phyloP scores from a whole-genome alignment of 768 basidiomycete species.

The Boletus sp. region DNA sequence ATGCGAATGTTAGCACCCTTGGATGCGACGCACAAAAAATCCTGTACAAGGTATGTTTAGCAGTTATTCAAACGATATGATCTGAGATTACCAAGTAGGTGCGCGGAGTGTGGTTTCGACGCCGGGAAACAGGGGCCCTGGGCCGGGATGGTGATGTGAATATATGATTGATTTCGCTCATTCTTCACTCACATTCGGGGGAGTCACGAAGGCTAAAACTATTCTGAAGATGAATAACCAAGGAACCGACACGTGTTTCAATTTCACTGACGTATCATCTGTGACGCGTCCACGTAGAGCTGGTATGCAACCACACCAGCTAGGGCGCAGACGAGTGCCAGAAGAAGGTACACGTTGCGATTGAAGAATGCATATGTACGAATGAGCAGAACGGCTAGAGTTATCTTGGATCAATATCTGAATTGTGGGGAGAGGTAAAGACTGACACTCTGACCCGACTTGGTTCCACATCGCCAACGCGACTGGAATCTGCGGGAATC shows the following conservation, averaged over 20 bases:
- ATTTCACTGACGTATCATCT: conserved; percentile 63
- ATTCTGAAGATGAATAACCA: conserved; percentile 10
- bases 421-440: not conserved
- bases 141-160: conserved; percentile 29
- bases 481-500: conserved; percentile 59
- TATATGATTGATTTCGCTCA: not conserved
- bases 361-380: conserved; percentile 87
- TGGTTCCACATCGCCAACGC: conserved; percentile 86
- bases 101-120: conserved; percentile 80
- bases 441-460: conserved; percentile 73
- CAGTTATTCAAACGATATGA: not conserved
- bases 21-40: conserved; percentile 49
- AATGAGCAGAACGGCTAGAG: conserved; percentile 69
- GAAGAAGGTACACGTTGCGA: conserved; percentile 64
- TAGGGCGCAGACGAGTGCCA: conserved; percentile 60
- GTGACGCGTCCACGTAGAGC: conserved; percentile 72
- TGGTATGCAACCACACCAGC: conserved; percentile 78
- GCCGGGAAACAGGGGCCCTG: conserved; percentile 74
- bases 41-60: conserved; percentile 32
- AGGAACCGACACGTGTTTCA: not conserved
- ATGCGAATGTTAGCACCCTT: not conserved
- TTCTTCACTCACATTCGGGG: conserved; percentile 49
- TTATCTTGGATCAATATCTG: conserved; percentile 8
- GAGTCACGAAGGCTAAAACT: conserved; percentile 67
- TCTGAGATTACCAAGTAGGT: conserved; percentile 60